These are phyloP conservation scores for Colletotrichum sansevieriae DNA, from an alignment of 2,329 filamentous ascomycete genomes.

Conservation along the genomic window DNA sequence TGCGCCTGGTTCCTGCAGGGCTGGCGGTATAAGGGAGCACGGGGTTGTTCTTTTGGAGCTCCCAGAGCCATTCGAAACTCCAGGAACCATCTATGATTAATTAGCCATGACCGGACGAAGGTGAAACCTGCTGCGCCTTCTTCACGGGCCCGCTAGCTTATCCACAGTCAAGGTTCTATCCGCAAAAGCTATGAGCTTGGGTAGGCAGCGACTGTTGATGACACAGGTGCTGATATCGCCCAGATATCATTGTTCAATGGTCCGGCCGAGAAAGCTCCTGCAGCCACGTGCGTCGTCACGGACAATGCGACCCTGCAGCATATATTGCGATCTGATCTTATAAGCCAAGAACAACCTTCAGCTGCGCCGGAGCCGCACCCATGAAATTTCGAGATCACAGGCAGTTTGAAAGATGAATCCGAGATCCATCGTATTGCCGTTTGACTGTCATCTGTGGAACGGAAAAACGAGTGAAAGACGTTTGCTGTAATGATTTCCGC, in stretches of 20 bases:
- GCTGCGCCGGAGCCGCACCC: neutral
- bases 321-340: slow-evolving; percentile 11
- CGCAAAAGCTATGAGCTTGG: slow-evolving; percentile 27
- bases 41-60: slow-evolving; percentile 11
- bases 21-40: slow-evolving; percentile 1
- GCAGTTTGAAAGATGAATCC: neutral
- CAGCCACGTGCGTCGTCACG: slow-evolving; percentile 35
- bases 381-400: slow-evolving; percentile 7
- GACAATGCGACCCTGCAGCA: slow-evolving; percentile 31
- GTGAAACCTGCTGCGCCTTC: slow-evolving; percentile 50
- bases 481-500: neutral
- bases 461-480: neutral
- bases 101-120: slow-evolving; percentile 32
- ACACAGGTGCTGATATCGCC: slow-evolving; percentile 19
- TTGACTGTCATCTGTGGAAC: neutral
- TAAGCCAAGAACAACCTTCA: neutral
- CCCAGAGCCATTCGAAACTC: slow-evolving; percentile 34
- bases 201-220: slow-evolving; percentile 14
- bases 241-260: slow-evolving; percentile 13
- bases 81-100: slow-evolving; percentile 32
- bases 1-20: slow-evolving; percentile 21
- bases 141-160: slow-evolving; percentile 27
- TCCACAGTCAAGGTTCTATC: slow-evolving; percentile 5
- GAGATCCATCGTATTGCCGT: neutral
- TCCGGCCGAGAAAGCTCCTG: slow-evolving; percentile 6